Evolutionary conservation across 805 yeast species (phyloP).

Genomic region (Yamadazyma kitorensis): DNA sequence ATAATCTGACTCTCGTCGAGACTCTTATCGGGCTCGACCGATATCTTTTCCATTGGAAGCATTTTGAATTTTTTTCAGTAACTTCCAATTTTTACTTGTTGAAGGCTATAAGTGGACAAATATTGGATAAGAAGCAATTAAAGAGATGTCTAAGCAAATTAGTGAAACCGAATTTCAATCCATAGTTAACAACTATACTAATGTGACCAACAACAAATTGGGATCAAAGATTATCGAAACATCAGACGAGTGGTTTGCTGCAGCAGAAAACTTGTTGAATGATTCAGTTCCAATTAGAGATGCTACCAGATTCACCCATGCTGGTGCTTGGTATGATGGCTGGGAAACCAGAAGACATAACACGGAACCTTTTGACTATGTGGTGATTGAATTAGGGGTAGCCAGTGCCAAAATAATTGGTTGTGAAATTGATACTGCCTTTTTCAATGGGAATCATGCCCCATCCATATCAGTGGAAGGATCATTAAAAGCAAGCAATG

Average conservation of each 20-base stretch:
- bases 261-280: constrained; percentile 80
- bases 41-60: no score
- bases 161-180: constrained; percentile 42
- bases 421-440: constrained; percentile 89
- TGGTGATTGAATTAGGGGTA: constrained; percentile 78
- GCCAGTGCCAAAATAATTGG: constrained; percentile 75
- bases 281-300: constrained; percentile 81
- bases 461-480: constrained; percentile 88
- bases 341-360: constrained; percentile 99
- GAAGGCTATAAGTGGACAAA: no score
- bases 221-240: constrained; percentile 71
- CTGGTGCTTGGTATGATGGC: constrained; percentile 98
- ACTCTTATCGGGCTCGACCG: no score
- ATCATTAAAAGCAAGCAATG: constrained; percentile 34
- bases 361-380: constrained; percentile 83
- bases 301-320: constrained; percentile 69
- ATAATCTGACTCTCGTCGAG: no score
- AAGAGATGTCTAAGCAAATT: constrained; percentile 19
- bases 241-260: constrained; percentile 96
- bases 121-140: no score
- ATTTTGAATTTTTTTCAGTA: background rate
- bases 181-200: constrained; percentile 56
- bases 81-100: background rate
- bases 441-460: constrained; percentile 94
- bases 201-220: constrained; percentile 79